These are phyloP conservation scores for Microbotryum intermedium DNA, from an alignment of 1,284 basidiomycete genomes.

Conservation along the genomic window DNA sequence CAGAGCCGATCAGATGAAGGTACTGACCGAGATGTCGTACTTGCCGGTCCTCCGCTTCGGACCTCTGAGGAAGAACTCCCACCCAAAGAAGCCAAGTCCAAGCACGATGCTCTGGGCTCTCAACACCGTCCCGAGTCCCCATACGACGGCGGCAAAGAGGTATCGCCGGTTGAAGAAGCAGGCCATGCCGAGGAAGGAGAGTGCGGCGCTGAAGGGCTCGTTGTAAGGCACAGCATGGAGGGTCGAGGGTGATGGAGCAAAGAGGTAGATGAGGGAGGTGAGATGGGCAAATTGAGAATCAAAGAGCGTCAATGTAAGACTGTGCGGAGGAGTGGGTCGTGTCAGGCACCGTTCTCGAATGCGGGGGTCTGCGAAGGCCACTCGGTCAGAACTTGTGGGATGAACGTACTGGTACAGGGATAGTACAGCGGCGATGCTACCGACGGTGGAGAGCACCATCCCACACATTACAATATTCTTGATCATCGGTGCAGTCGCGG, in stretches of 20 bases:
- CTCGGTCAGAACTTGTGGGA: no score
- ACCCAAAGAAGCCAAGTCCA: slow-evolving; percentile 58
- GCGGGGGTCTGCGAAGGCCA: neutral
- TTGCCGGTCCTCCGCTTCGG: neutral
- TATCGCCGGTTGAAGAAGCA: slow-evolving; percentile 42
- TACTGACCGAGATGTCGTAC: neutral
- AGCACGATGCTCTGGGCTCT: slow-evolving; percentile 76
- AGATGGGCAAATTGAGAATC: slow-evolving; percentile 53
- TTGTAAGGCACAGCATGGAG: slow-evolving; percentile 63
- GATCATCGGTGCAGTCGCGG: slow-evolving; percentile 37
- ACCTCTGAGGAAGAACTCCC: slow-evolving; percentile 44
- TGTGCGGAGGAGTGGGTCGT: slow-evolving; percentile 46
- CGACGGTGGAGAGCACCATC: slow-evolving; percentile 29
- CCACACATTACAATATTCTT: slow-evolving; percentile 33
- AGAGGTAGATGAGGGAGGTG: slow-evolving; percentile 58
- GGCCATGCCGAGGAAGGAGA: slow-evolving; percentile 61
- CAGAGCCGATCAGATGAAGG: no score
- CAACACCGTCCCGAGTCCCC: slow-evolving; percentile 59
- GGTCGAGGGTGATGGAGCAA: slow-evolving; percentile 71
- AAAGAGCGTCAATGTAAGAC: slow-evolving; percentile 36
- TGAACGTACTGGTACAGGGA: slow-evolving; percentile 53
- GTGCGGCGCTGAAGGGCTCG: slow-evolving; percentile 75
- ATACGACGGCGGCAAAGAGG: slow-evolving; percentile 51
- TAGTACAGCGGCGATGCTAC: slow-evolving; percentile 41
- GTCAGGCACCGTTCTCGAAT: slow-evolving; percentile 4